Conservation (phyloP, 768 basidiomycete species). For the Rhodotorula paludigena region DNA sequence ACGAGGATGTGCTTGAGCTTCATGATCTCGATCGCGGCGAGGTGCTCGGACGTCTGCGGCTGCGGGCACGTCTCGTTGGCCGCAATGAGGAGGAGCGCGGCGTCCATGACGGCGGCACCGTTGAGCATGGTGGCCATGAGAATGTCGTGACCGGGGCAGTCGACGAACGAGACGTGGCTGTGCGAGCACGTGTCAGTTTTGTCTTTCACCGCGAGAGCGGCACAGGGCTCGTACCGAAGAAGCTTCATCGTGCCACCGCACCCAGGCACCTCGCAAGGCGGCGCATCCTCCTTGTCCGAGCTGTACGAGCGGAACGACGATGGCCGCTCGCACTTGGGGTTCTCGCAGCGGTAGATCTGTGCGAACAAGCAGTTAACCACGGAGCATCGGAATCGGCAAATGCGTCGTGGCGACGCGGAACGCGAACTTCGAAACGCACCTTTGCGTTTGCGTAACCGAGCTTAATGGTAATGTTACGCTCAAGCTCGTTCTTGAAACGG, state of each 20-base stretch:
- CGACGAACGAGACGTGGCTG: conserved; percentile 94
- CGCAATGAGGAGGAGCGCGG: conserved; percentile 87
- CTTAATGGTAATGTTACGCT: conserved; percentile 98
- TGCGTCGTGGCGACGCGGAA: not conserved
- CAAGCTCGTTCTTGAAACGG: conserved; percentile 97
- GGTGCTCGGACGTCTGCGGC: conserved; percentile 96
- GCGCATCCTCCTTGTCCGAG: conserved; percentile 87
- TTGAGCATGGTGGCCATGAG: conserved; percentile 99
- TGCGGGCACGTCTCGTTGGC: conserved; percentile 99
- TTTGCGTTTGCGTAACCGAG: conserved; percentile 99
- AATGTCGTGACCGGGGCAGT: conserved; percentile 83
- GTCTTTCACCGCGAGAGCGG: not conserved
- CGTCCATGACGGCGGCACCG: conserved; percentile 99
- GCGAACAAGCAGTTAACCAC: too few species aligned
- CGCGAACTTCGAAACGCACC: not conserved
- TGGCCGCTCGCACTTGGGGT: conserved; percentile 83
- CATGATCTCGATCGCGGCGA: conserved; percentile 99
- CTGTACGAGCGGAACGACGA: conserved; percentile 90
- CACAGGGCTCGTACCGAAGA: conserved; percentile 54
- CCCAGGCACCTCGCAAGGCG: conserved; percentile 86
- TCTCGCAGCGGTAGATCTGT: conserved; percentile 94
- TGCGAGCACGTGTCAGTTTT: not conserved
- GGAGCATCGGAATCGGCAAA: too few species aligned
- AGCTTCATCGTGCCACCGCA: conserved; percentile 87
- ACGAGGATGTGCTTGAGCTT: conserved; percentile 97